A percentile compares a stretch with the other conserved stretches of the same genome.
Evolutionary conservation across 2,329 filamentous ascomycete genomes (phyloP).

Genomic region (Diaporthe nobilis): DNA sequence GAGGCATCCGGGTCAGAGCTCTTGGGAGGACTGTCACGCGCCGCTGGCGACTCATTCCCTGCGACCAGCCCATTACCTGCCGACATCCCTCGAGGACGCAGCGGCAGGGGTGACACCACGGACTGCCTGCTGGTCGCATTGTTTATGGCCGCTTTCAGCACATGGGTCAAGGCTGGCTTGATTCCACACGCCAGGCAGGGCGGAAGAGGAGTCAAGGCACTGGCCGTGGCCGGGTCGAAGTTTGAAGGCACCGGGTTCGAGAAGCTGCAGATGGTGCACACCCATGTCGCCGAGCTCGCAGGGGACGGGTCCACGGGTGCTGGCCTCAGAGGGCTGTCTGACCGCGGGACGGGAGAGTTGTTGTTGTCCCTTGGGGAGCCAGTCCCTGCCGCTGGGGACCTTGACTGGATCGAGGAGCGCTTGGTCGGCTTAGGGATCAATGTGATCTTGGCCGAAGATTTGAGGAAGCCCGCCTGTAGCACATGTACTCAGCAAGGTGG

Average conservation of each 20-base stretch:
- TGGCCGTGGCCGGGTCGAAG: constrained; percentile 89
- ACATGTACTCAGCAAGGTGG: constrained; percentile 44
- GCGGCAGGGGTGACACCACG: constrained; percentile 48
- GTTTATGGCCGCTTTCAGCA: constrained; percentile 89
- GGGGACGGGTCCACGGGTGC: constrained; percentile 62
- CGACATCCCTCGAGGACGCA: constrained; percentile 46
- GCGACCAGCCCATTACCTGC: constrained; percentile 39
- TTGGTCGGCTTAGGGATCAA: constrained; percentile 86
- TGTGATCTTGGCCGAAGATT: constrained; percentile 94
- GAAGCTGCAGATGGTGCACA: constrained; percentile 96
- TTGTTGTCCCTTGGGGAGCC: constrained; percentile 60
- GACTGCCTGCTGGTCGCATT: constrained; percentile 73
- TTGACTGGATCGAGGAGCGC: constrained; percentile 70
- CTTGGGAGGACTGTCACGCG: constrained; percentile 38
- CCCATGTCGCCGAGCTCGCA: constrained; percentile 83
- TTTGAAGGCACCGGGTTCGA: constrained; percentile 94
- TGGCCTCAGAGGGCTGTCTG: constrained; percentile 59
- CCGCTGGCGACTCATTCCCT: constrained; percentile 35
- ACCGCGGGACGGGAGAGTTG: constrained; percentile 60
- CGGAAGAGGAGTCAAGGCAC: constrained; percentile 82
- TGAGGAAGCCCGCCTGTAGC: constrained; percentile 85
- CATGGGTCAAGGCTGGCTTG: constrained; percentile 84
- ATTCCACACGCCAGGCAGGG: constrained; percentile 95
- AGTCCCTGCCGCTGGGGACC: constrained; percentile 63
- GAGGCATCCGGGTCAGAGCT: constrained; percentile 55